Conservation (phyloP, 2,329 filamentous ascomycete species). For the Diaporthe helianthi region DNA sequence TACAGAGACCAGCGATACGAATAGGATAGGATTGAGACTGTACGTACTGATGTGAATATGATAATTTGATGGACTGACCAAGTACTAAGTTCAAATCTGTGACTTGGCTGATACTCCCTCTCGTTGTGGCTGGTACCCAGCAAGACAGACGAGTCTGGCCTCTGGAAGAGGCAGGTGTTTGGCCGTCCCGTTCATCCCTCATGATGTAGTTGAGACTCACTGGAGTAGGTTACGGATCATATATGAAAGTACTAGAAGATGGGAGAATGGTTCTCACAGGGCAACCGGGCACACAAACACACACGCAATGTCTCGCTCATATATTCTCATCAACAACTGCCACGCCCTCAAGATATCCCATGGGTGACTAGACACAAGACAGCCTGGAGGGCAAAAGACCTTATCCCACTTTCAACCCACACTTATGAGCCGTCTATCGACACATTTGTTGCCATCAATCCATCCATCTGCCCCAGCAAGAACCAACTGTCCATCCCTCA, state of each 20-base stretch:
- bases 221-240: background rate
- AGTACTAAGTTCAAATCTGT: background rate
- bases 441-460: too few species aligned
- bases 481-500: too few species aligned
- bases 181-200: background rate
- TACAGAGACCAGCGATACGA: too few species aligned
- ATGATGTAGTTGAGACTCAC: background rate
- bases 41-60: too few species aligned
- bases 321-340: background rate
- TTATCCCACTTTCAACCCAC: too few species aligned
- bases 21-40: too few species aligned
- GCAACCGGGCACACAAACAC: background rate
- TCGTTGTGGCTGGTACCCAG: background rate
- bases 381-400: too few species aligned
- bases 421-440: too few species aligned
- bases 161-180: background rate
- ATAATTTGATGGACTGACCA: too few species aligned
- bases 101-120: background rate
- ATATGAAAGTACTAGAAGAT: background rate
- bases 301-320: background rate
- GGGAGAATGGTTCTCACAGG: rapidly evolving
- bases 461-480: too few species aligned
- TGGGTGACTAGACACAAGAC: too few species aligned
- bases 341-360: too few species aligned
- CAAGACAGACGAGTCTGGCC: background rate